Base-by-base conservation (phyloP, 768 basidiomycete species). In the Pisolithus microcarpus region DNA sequence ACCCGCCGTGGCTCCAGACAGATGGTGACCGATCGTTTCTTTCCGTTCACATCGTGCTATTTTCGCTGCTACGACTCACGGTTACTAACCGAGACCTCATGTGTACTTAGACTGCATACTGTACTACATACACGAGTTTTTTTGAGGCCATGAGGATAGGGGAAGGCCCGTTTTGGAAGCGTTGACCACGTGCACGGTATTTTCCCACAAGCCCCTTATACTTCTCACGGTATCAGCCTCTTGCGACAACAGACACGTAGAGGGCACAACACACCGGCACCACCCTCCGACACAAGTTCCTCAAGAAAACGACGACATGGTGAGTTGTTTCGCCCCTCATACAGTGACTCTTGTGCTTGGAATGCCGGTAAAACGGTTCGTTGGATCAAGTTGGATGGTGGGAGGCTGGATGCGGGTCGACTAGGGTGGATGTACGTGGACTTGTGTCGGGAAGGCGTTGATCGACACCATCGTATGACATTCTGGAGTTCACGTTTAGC, bases 281-380 rank as follows among this genome's bases (percentile, higher is more conserved):
- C 11, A 53, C 37, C 50, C 47, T 49, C 54, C 55, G 50, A 52
- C 58, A 54, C 58, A 53, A 57, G 53, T 62, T 60, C 62, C 58
- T 65, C 65, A 61, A 72, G 65, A 65, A 58, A 59, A 60, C 71
- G 59, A 61, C 68, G 65, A 69, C 39, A 77, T 77, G 75, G 75
- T 77, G 67, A 75, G 75, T 75, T 30, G 50, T 28, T 48, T 51
- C 54, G 50, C 50, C 52, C n/a, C 2, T 18, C n/a, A 54, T 53
- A 23, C 52, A 50, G 50, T 51, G 18, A 43, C 54, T 37, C 28
- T 56, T 48, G n/a, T 38, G 51, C 54, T 49, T 34, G 46, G 16
- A 15, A 38, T 28, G 47, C 47, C 47, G 31, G 36, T 47, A 15
- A 30, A 19, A 24, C 24, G 40, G 48, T 55, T 50, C 31, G 38